These are phyloP conservation scores for Afroboletus lepidellus DNA, from an alignment of 1,284 basidiomycete genomes.

Conservation along the genomic window DNA sequence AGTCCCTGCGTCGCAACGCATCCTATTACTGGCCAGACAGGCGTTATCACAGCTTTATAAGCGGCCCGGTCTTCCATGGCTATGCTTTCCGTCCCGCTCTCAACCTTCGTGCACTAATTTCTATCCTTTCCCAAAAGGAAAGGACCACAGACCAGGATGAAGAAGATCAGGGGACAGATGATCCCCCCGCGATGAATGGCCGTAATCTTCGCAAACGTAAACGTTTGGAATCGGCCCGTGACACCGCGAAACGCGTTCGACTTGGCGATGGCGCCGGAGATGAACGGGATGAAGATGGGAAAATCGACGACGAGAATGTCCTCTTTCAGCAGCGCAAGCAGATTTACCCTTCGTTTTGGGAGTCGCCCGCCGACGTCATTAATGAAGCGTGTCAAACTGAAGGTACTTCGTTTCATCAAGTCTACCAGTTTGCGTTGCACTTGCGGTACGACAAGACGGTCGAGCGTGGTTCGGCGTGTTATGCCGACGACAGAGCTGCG, in stretches of 20 bases:
- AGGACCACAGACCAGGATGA: not conserved
- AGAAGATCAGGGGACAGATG: not conserved
- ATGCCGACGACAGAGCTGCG: conserved; percentile 27
- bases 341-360: conserved; percentile 30
- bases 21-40: conserved; percentile 29
- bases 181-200: not conserved
- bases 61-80: not conserved
- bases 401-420: conserved; percentile 30
- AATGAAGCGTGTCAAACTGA: conserved; percentile 5
- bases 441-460: conserved; percentile 37
- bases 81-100: conserved; percentile 30
- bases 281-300: not conserved
- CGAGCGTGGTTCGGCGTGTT: conserved; percentile 11
- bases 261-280: not conserved
- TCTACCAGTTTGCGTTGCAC: conserved; percentile 42
- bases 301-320: conserved; percentile 1
- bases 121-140: conserved; percentile 13
- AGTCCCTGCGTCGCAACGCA: conserved; percentile 29
- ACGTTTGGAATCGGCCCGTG: not conserved
- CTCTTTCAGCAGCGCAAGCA: conserved; percentile 5
- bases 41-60: conserved; percentile 4
- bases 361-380: conserved; percentile 10
- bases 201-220: conserved; percentile 23
- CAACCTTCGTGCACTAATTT: conserved; percentile 28
- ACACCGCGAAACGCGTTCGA: conserved; percentile 21